These are phyloP conservation scores for Boletales sp. DNA, from an alignment of 768 basidiomycete genomes.

Conservation along the genomic window DNA sequence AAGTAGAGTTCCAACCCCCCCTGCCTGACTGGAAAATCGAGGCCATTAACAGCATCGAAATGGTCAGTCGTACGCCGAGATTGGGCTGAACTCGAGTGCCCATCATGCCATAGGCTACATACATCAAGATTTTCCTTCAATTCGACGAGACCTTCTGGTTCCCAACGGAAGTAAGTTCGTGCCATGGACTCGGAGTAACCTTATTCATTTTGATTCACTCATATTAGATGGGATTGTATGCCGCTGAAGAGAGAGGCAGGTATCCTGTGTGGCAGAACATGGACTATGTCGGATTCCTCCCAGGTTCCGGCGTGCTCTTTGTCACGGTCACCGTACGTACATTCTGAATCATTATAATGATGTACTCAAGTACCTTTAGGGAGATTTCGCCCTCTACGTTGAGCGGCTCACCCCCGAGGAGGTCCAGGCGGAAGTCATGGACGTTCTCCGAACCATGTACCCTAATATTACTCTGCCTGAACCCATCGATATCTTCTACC, in stretches of 20 bases:
- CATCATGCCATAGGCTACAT: constrained; percentile 39
- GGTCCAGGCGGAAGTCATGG: constrained; percentile 52
- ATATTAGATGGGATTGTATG: constrained; percentile 45
- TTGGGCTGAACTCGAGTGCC: not conserved
- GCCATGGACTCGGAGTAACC: not conserved
- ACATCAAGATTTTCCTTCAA: constrained; percentile 66
- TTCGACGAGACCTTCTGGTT: constrained; percentile 63
- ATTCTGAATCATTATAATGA: not conserved
- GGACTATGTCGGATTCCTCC: constrained; percentile 55
- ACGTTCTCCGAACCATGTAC: constrained; percentile 58
- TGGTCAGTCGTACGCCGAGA: constrained; percentile 36
- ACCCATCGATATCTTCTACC: constrained; percentile 53
- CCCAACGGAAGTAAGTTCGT: constrained; percentile 34
- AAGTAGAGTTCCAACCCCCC: constrained; percentile 52
- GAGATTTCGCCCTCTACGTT: constrained; percentile 57
- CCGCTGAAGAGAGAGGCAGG: constrained; percentile 52
- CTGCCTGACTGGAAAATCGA: constrained; percentile 61
- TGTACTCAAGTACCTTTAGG: constrained; percentile 33
- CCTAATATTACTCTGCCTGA: constrained; percentile 51
- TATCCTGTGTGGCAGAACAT: constrained; percentile 69
- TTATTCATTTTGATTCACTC: not conserved
- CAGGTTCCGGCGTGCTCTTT: constrained; percentile 49
- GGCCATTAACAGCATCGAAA: constrained; percentile 58
- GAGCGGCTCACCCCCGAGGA: constrained; percentile 46
- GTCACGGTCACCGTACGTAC: constrained; percentile 26